These are phyloP conservation scores for Colletotrichum sp. DNA, from an alignment of 2,329 filamentous ascomycete species.

Conservation along the genomic window DNA sequence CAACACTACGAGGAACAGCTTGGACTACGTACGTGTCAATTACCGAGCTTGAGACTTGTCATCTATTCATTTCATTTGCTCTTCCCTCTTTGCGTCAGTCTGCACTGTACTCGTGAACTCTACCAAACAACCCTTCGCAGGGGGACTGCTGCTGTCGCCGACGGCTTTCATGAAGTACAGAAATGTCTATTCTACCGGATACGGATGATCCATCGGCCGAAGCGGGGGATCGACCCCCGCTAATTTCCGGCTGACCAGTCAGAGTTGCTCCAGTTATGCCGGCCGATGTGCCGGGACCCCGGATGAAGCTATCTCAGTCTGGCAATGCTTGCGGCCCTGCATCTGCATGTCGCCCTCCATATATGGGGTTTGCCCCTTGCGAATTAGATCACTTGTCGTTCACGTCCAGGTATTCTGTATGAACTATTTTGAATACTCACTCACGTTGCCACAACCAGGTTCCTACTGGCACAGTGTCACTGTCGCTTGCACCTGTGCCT, in stretches of 20 bases:
- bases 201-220: not conserved
- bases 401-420: not conserved
- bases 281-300: not conserved
- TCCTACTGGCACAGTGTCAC: not conserved
- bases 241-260: not conserved
- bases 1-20: not conserved
- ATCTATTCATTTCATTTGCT: not conserved
- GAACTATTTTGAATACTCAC: not conserved
- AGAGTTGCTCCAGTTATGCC: not conserved
- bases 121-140: not conserved
- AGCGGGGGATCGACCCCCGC: not conserved
- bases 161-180: not conserved
- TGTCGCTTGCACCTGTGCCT: not conserved
- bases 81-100: not conserved
- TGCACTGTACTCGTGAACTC: not conserved
- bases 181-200: not conserved
- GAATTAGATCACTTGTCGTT: not conserved
- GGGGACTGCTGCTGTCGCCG: not conserved
- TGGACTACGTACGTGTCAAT: not conserved
- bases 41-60: not conserved
- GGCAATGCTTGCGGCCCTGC: conserved; percentile 14
- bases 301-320: not conserved
- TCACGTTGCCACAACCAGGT: not conserved
- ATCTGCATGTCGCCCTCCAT: not conserved
- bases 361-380: not conserved